phyloP scores from a whole-genome alignment of 73 alveolate species.

The Symbiodinium pilosum region DNA sequence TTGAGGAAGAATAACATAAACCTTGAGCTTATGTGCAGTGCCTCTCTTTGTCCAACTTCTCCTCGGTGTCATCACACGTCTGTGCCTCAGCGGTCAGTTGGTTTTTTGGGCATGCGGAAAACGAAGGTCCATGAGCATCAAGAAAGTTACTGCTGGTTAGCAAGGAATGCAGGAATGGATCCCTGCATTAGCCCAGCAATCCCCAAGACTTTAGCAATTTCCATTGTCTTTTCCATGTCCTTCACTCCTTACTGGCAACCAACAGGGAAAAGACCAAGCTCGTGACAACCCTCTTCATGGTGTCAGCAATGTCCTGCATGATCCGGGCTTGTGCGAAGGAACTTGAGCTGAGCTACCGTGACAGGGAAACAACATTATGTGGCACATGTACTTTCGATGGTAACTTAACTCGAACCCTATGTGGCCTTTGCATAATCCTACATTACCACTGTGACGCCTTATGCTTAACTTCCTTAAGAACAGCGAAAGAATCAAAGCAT shows the following conservation, averaged over 20 bases:
- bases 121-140: neutral
- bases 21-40: no score
- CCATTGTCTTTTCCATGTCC: neutral
- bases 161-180: neutral
- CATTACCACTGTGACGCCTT: no score
- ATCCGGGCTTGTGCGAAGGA: no score
- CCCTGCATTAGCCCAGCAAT: neutral
- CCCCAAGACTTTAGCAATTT: no score
- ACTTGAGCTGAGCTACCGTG: no score
- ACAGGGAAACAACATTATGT: no score
- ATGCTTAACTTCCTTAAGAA: no score
- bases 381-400: no score
- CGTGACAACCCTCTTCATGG: neutral
- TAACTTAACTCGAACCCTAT: no score
- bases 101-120: neutral
- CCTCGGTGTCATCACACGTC: conserved; percentile 44
- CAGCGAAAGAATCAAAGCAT: no score
- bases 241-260: neutral
- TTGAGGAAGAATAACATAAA: no score
- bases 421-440: no score
- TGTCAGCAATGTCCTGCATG: neutral
- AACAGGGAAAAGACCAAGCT: neutral
- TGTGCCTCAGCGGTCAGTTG: conserved; percentile 22
- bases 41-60: conserved; percentile 75
- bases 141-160: neutral